Percentiles rank a stretch among this genome's conserved stretches.
phyloP scores from a whole-genome alignment of 2,329 filamentous ascomycete species.

The Fusarium albidum region DNA sequence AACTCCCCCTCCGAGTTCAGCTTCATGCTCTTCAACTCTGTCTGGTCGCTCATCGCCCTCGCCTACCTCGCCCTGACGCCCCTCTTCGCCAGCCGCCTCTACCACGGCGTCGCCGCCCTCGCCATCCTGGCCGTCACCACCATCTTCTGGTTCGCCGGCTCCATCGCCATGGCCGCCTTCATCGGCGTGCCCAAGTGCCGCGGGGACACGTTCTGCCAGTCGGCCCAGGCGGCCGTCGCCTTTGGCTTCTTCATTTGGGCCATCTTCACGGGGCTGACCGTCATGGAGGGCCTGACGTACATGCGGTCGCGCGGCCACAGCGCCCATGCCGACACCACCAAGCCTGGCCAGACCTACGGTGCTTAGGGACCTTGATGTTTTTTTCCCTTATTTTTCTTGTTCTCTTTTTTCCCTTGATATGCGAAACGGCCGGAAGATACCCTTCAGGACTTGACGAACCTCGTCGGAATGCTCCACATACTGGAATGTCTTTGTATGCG shows the following conservation, averaged over 20 bases:
- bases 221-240: constrained; percentile 69
- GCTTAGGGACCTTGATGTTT: too few relatives aligned
- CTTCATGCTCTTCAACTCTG: constrained; percentile 81
- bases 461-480: constrained; percentile 16
- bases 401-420: constrained; percentile 8
- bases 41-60: constrained; percentile 79
- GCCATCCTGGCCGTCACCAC: constrained; percentile 76
- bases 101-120: constrained; percentile 72
- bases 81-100: constrained; percentile 65
- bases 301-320: constrained; percentile 51
- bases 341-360: constrained; percentile 32
- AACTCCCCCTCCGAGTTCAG: constrained; percentile 65
- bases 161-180: constrained; percentile 76
- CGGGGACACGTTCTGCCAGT: constrained; percentile 62
- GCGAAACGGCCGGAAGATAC: constrained; percentile 37
- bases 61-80: constrained; percentile 75
- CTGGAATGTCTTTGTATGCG: constrained; percentile 14
- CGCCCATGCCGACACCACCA: constrained; percentile 42
- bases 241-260: constrained; percentile 73
- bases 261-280: constrained; percentile 56
- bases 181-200: constrained; percentile 65
- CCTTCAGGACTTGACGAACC: constrained; percentile 25
- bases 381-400: constrained; percentile 8
- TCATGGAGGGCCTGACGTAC: constrained; percentile 56
- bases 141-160: constrained; percentile 90